Evolutionary conservation across 2,329 filamentous ascomycete species (phyloP), one percentile per base, ranked within the genome.

Genomic region (Hortaea sp.): DNA sequence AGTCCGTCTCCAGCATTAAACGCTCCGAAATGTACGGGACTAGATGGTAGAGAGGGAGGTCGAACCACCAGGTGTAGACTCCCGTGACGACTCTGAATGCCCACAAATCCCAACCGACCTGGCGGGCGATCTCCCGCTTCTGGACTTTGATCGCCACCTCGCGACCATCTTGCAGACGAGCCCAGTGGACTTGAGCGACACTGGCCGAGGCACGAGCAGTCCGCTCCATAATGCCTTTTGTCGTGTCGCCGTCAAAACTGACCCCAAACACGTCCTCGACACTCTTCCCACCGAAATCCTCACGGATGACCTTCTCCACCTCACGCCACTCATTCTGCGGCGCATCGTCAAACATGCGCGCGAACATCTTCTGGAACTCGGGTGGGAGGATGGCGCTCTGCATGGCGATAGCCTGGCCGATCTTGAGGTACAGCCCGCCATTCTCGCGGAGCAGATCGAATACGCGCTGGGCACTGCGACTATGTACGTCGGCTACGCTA

Each of bases 401-500:
- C 92, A 97, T 97, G 10, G 90, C 92, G 55, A 98, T 90, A 4
- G 92, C 92, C 72, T 98, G 92, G 0, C 92, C 92, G 48, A 98
- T 95, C 75, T 98, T 98, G 62, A 97, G 74, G 63, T 97, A 98
- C 12, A 98, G 69, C 0, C 92, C 92, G 49, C 92, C 90, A 74
- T 98, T 98, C 46, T 78, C 72, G 28, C 86, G 77, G 54, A 97
- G 74, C 51, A 98, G 70, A 29, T 90, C 75, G 50, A 87, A 94
- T 34, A 97, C 70, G 28, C 86, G 76, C 68, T 88, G 80, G 0
- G 92, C 92, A 61, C 85, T 94, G 50, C 92, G 82, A 34, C 76
- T 71, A 67, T 98, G 92, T 43, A 97, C 69, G 48, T 88, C 85
- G 38, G 78, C 75, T 37, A 94, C 80, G 13, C 80, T 82, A 43